Percentiles rank a stretch among this genome's conserved stretches.
phyloP scores from a whole-genome alignment of 345 rosid species.

The Populus pruinosa region DNA sequence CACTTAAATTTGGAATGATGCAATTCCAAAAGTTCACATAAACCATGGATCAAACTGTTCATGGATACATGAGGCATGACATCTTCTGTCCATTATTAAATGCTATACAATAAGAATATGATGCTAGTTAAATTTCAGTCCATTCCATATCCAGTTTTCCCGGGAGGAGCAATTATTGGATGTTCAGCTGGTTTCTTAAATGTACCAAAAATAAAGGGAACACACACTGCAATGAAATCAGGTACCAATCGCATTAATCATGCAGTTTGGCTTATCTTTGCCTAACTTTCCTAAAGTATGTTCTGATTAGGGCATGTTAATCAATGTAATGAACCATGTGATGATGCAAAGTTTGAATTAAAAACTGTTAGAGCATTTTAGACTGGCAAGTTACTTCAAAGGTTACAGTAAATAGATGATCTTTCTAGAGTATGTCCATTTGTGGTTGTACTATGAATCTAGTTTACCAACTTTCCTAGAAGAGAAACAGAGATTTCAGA shows the following conservation, averaged over 20 bases:
- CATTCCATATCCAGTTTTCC: slow-evolving; percentile 95
- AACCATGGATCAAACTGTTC: neutral
- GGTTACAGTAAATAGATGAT: neutral
- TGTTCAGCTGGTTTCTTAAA: slow-evolving; percentile 96
- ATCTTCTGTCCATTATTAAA: slow-evolving; percentile 5
- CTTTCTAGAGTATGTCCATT: neutral
- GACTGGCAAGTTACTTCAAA: neutral
- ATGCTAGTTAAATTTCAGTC: slow-evolving; percentile 96
- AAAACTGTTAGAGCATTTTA: neutral
- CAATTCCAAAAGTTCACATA: neutral
- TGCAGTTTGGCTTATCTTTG: neutral
- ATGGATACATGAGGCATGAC: neutral
- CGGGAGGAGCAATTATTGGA: slow-evolving; percentile 95
- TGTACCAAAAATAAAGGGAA: slow-evolving; percentile 97
- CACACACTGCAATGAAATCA: slow-evolving; percentile 99
- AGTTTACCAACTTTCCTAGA: neutral
- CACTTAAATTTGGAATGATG: neutral
- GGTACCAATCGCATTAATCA: slow-evolving; percentile 35
- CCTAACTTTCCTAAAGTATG: neutral
- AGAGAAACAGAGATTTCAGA: neutral
- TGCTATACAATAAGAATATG: slow-evolving; percentile 46
- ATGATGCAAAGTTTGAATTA: neutral
- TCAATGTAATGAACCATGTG: neutral
- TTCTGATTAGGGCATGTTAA: neutral
- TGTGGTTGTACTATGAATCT: neutral